A percentile compares a stretch with the other conserved stretches of the same genome.
These are phyloP conservation scores for Coemansia sp. DNA, from an alignment of 192 early-diverging fungal species.

Conservation along the genomic window DNA sequence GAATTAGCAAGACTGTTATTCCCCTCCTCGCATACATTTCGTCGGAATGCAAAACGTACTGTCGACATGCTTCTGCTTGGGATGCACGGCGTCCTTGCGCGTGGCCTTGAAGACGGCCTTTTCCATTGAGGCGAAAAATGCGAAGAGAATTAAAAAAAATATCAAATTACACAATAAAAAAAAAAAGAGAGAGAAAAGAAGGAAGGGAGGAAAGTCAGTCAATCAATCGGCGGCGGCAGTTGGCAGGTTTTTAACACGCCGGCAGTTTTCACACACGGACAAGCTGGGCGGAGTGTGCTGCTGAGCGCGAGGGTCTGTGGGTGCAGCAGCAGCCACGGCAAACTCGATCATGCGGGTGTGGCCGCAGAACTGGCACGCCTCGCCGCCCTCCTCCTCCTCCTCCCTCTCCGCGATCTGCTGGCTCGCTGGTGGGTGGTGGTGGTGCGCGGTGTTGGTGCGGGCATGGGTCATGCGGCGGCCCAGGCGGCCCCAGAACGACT, in stretches of 20 bases:
- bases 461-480: conserved; percentile 33
- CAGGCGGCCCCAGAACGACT: conserved; percentile 44
- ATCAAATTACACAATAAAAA: conserved; percentile 2
- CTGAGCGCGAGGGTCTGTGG: background rate
- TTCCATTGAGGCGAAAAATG: conserved; percentile 45
- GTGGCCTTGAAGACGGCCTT: conserved; percentile 61
- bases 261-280: conserved; percentile 46
- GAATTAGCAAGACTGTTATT: too few relatives aligned
- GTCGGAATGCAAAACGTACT: conserved; percentile 40
- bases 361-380: conserved; percentile 36
- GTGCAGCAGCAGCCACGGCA: conserved; percentile 22
- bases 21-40: too few relatives aligned
- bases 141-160: background rate
- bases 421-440: too few relatives aligned
- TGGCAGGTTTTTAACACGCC: conserved; percentile 43
- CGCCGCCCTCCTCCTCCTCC: background rate
- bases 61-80: conserved; percentile 61
- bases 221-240: background rate
- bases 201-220: background rate
- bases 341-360: conserved; percentile 40
- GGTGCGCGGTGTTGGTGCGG: background rate
- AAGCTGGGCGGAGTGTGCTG: conserved; percentile 4
- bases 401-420: too few relatives aligned
- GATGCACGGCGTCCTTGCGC: conserved; percentile 55
- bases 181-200: background rate